A percentile compares a stretch with the other conserved stretches of the same genome.
Evolutionary conservation across 2,329 filamentous ascomycete genomes (phyloP).

Genomic region (Beauveria australis): DNA sequence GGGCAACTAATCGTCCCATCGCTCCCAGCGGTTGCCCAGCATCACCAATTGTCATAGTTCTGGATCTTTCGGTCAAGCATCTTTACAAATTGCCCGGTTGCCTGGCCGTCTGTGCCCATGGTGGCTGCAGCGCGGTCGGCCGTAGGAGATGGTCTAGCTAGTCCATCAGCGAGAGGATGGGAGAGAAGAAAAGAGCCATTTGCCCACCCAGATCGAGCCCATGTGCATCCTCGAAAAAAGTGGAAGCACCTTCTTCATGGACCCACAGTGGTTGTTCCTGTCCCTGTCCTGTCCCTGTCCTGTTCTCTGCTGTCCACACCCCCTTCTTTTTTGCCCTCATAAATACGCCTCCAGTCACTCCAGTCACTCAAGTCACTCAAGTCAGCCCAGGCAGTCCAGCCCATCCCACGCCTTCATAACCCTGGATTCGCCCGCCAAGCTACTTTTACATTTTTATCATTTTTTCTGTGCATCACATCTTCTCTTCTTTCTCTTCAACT

Average conservation of each 20-base stretch:
- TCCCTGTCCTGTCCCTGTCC: no score
- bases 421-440: slow-evolving; percentile 3
- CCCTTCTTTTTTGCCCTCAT: neutral
- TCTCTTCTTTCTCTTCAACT: neutral
- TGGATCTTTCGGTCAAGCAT: no score
- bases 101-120: no score
- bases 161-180: neutral
- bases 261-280: no score
- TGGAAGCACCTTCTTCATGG: neutral
- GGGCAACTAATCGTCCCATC: no score
- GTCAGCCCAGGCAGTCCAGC: neutral
- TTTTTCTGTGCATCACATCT: neutral
- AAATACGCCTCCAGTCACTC: neutral
- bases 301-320: neutral
- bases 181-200: neutral
- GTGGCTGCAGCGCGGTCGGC: no score
- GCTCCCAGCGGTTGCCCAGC: no score
- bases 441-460: neutral
- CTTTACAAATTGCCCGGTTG: no score
- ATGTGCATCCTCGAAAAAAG: neutral
- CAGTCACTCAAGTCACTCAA: neutral
- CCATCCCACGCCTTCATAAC: slow-evolving; percentile 6
- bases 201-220: neutral
- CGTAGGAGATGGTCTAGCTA: no score
- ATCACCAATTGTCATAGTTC: no score